A percentile compares a stretch with the other conserved stretches of the same genome.
phyloP scores from a whole-genome alignment of 768 basidiomycete genomes.

The Mycena haematopus region DNA sequence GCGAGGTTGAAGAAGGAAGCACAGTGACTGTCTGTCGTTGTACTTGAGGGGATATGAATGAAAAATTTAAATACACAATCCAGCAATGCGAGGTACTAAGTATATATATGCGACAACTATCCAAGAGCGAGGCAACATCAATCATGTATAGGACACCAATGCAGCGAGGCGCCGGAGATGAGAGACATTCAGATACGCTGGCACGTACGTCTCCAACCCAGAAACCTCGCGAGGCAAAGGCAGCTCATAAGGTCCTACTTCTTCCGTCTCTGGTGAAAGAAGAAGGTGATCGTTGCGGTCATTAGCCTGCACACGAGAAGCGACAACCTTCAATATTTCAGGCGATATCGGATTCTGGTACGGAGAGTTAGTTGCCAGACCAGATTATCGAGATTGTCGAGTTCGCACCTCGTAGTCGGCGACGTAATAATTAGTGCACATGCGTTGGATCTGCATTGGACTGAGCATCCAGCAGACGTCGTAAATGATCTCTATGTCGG shows the following conservation, averaged over 20 bases:
- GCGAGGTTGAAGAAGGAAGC: slow-evolving; percentile 63
- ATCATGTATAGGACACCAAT: slow-evolving; percentile 74
- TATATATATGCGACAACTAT: slow-evolving; percentile 33
- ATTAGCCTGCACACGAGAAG: slow-evolving; percentile 93
- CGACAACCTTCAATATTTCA: slow-evolving; percentile 96
- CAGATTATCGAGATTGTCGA: neutral
- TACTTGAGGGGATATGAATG: slow-evolving; percentile 19
- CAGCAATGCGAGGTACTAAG: slow-evolving; percentile 50
- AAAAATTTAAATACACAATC: slow-evolving; percentile 47
- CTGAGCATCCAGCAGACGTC: slow-evolving; percentile 99
- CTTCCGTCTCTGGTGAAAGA: slow-evolving; percentile 94
- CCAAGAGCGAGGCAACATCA: slow-evolving; percentile 23
- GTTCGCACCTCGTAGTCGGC: slow-evolving; percentile 92
- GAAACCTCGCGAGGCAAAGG: slow-evolving; percentile 94
- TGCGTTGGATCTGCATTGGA: slow-evolving; percentile 98
- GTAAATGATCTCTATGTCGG: slow-evolving; percentile 98
- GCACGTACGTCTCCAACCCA: slow-evolving; percentile 95
- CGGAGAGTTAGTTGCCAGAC: neutral
- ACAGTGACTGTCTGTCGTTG: slow-evolving; percentile 32
- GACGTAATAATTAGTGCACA: slow-evolving; percentile 99
- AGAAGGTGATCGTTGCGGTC: slow-evolving; percentile 97
- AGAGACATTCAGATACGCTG: slow-evolving; percentile 88
- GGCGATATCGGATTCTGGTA: slow-evolving; percentile 92
- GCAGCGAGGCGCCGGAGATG: slow-evolving; percentile 89
- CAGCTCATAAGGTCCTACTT: slow-evolving; percentile 94